Conservation (phyloP, 805 yeast species). For the Candida pseudofarinosa region DNA sequence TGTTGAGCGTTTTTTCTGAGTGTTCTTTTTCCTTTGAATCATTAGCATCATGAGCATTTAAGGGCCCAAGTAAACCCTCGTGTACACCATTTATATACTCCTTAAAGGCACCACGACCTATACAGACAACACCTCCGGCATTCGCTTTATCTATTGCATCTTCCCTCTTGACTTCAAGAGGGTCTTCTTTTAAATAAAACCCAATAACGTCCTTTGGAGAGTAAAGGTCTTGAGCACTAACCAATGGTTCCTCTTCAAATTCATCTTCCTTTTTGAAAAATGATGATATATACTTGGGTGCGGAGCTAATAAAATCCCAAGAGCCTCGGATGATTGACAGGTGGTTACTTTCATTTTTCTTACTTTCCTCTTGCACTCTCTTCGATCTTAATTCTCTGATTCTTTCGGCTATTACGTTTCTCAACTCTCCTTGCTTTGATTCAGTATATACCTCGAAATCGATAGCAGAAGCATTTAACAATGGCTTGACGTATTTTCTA, state of each 20-base stretch:
- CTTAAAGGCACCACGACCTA: conserved; percentile 95
- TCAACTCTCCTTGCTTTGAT: conserved; percentile 83
- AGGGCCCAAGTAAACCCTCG: conserved; percentile 92
- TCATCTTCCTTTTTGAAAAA: conserved; percentile 18
- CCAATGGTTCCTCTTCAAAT: conserved; percentile 24
- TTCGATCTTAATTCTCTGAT: conserved; percentile 65
- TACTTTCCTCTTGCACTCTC: conserved; percentile 7
- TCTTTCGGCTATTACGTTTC: conserved; percentile 76
- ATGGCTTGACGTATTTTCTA: conserved; percentile 79
- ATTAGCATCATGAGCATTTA: no score
- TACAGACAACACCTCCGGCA: conserved; percentile 83
- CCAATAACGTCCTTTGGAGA: conserved; percentile 52
- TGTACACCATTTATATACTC: conserved; percentile 89
- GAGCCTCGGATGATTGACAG: background rate
- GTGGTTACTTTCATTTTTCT: conserved; percentile 8
- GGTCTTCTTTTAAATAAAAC: conserved; percentile 37
- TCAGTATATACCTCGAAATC: conserved; percentile 79
- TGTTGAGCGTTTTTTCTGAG: conserved; percentile 17
- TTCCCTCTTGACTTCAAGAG: conserved; percentile 44
- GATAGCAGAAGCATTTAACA: conserved; percentile 75
- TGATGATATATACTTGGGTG: conserved; percentile 12
- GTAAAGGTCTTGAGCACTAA: conserved; percentile 35
- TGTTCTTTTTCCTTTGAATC: no score
- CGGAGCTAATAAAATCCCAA: conserved; percentile 14
- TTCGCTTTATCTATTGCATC: conserved; percentile 37